Evolutionary conservation across 495 filamentous ascomycete genomes (phyloP), one percentile per base, ranked within the genome.

Genomic region (Penicillium herquei): DNA sequence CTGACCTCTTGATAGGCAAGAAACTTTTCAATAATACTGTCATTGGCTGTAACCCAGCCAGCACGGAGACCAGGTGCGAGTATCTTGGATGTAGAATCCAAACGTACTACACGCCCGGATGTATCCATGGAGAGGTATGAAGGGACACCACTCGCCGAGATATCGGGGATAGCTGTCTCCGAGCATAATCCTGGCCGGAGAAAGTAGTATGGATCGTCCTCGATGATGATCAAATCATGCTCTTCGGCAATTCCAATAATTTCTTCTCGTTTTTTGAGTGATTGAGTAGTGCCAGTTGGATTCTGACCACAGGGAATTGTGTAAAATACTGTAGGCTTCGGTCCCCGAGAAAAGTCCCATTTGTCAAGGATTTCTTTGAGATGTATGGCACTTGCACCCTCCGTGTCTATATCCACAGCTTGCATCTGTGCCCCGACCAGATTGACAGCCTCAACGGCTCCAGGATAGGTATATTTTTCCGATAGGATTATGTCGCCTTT

Each of bases 231-330:
- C 30, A 93, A 54, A 63, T 92, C 88, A 64, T 90, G 85, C 67
- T 85, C 80, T 62, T 83, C 79, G 44, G 80, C 81, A 14, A 93
- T 77, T 0, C 63, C 70, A 73, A 92, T 91, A 41, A 93, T 76
- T 17, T 74, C 81, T 40, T 72, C 56, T 14, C 88, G 65, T 35
- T 89, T 76, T 66, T 71, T 58, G 44, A 56, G 61, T 13, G 80
- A 67, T 69, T 87, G 84, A 21, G 89, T 92, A 33, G 86, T 81
- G 3, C 89, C 89, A 1, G 89, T 91, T 0, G 89, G 89, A 62
- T 93, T 93, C 72, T 92, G 89, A 6, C 89, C 89, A 7, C 84
- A 81, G 3, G 89, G 89, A 30, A 93, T 85, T 0, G 87, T 59
- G 49, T 70, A 70, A 11, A 70, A 32, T 7, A 70, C 4, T n/a